phyloP scores from a whole-genome alignment of 257 asterid genomes.

The Oldenlandia corymbosa region DNA sequence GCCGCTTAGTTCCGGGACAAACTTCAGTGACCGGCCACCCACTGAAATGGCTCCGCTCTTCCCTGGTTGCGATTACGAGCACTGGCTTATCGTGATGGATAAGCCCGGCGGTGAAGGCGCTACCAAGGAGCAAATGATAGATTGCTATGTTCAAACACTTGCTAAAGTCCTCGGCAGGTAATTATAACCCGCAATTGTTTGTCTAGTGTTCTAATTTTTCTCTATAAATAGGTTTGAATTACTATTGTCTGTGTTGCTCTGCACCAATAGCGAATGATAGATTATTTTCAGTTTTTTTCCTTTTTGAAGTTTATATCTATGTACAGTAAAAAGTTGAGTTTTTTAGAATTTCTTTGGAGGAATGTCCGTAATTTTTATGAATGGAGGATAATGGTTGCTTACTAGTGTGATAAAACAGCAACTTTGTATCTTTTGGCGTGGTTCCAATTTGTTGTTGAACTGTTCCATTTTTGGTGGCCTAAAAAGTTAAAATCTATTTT shows the following conservation, averaged over 20 bases:
- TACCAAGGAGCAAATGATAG: slow-evolving; percentile 81
- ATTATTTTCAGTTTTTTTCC: too few relatives aligned
- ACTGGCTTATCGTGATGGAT: slow-evolving; percentile 97
- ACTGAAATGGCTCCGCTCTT: slow-evolving; percentile 95
- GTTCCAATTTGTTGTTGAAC: not conserved
- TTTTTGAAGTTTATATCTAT: too few relatives aligned
- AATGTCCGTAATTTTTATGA: not conserved
- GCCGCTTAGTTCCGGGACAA: slow-evolving; percentile 75
- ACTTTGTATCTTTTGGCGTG: not conserved
- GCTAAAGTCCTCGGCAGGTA: slow-evolving; percentile 87
- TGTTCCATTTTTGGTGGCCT: too few relatives aligned
- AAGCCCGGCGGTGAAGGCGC: slow-evolving; percentile 99
- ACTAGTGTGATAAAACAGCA: not conserved
- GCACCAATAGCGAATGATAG: too few relatives aligned
- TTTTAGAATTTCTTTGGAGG: not conserved
- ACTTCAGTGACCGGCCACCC: slow-evolving; percentile 83
- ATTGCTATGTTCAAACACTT: slow-evolving; percentile 75
- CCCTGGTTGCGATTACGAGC: slow-evolving; percentile 95
- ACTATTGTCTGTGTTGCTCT: too few relatives aligned
- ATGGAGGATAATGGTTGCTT: not conserved
- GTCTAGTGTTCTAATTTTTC: not conserved
- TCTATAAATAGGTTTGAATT: too few relatives aligned
- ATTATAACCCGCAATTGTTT: not conserved
- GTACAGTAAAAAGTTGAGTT: too few relatives aligned
- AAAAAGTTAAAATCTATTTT: too few relatives aligned